Evolutionary conservation across 495 filamentous ascomycete genomes (phyloP).

Genomic region (Saxispiralis lemnorum): DNA sequence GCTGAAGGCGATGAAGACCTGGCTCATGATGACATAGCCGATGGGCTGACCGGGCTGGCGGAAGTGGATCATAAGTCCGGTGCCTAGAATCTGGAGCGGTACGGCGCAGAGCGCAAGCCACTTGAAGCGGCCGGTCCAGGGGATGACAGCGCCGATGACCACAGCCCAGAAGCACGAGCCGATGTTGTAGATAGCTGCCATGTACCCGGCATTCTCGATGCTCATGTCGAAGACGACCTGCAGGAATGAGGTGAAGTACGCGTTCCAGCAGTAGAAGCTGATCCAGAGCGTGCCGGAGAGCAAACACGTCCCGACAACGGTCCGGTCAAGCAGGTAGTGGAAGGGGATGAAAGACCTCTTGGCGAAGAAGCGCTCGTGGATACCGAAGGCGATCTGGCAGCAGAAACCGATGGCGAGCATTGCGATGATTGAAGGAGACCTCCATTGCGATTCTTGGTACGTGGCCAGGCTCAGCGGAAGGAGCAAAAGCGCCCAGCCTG

Average conservation of each 20-base stretch:
- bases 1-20: conserved; percentile 60
- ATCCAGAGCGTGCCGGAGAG: conserved; percentile 5
- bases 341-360: conserved; percentile 9
- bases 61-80: conserved; percentile 52
- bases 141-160: conserved; percentile 23
- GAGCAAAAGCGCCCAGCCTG: conserved; percentile 11
- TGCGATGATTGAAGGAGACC: conserved; percentile 6
- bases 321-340: conserved; percentile 10
- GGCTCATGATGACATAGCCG: conserved; percentile 57
- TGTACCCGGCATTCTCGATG: conserved; percentile 41
- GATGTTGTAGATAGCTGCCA: conserved; percentile 50
- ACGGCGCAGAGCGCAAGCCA: conserved; percentile 39
- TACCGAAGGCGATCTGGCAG: conserved; percentile 8
- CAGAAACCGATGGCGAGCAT: conserved; percentile 13
- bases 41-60: conserved; percentile 36
- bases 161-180: conserved; percentile 40
- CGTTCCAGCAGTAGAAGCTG: conserved; percentile 17
- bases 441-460: not conserved
- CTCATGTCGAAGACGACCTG: conserved; percentile 51
- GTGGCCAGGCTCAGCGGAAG: conserved; percentile 13
- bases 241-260: conserved; percentile 39
- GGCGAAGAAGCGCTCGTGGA: conserved; percentile 12
- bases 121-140: conserved; percentile 40
- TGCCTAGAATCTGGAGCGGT: conserved; percentile 43
- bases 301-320: conserved; percentile 12